These are phyloP conservation scores for Cinchona pubescens DNA, from an alignment of 257 asterid species.

Conservation along the genomic window DNA sequence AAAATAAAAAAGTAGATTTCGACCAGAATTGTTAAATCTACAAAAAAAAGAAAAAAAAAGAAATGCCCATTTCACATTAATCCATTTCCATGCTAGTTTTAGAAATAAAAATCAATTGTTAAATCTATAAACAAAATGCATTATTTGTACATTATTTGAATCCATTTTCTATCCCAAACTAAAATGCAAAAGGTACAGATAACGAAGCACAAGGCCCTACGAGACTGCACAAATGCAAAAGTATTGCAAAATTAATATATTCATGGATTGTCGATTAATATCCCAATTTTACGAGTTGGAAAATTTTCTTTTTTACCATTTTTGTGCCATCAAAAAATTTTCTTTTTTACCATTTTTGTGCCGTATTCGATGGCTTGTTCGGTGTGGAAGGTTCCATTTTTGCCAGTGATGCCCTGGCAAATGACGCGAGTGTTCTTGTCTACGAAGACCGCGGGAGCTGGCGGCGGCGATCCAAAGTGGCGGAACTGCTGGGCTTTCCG, in stretches of 20 bases:
- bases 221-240: not conserved
- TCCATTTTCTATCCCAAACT: not conserved
- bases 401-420: constrained; percentile 94
- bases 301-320: constrained; percentile 47
- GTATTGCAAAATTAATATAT: not conserved
- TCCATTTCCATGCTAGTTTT: not conserved
- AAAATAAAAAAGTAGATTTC: not conserved
- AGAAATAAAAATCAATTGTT: not conserved
- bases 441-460: constrained; percentile 79
- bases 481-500: constrained; percentile 47
- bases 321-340: too few species aligned
- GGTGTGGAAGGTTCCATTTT: constrained; percentile 90
- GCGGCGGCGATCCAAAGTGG: constrained; percentile 72
- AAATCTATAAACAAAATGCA: not conserved
- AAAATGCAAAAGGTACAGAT: not conserved
- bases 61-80: not conserved
- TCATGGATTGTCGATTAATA: not conserved
- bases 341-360: constrained; percentile 67
- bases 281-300: not conserved
- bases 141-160: not conserved
- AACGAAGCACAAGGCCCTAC: not conserved
- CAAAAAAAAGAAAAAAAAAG: not conserved
- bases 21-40: not conserved
- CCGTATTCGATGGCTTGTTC: constrained; percentile 98
- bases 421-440: constrained; percentile 94